phyloP scores from a whole-genome alignment of 2,329 filamentous ascomycete genomes.

The Talaromyces piceae region DNA sequence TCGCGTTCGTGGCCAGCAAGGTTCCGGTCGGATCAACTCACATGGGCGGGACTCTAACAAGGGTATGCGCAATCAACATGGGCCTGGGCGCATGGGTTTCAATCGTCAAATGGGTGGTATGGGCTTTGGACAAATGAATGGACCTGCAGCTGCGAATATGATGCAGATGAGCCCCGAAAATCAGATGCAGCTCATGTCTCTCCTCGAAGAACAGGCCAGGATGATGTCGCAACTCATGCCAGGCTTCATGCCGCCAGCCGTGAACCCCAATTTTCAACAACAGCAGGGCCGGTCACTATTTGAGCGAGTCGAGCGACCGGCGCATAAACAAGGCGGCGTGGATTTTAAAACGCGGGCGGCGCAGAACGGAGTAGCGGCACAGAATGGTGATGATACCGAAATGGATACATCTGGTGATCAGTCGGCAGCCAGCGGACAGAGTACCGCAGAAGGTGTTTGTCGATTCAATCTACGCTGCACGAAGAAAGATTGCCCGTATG shows the following conservation, averaged over 20 bases:
- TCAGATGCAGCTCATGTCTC: conserved; percentile 65
- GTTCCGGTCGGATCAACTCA: conserved; percentile 72
- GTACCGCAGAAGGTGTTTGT: conserved; percentile 64
- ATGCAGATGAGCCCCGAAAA: conserved; percentile 57
- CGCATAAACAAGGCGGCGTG: conserved; percentile 46
- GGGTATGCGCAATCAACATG: conserved; percentile 55
- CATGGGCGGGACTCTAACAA: conserved; percentile 64
- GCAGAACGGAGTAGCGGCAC: conserved; percentile 20
- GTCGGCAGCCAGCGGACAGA: conserved; percentile 32
- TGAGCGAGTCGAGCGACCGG: conserved; percentile 55
- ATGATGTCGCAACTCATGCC: conserved; percentile 71
- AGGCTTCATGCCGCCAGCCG: conserved; percentile 46
- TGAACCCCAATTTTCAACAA: conserved; percentile 48
- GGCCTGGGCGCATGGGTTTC: conserved; percentile 37
- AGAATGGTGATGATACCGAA: conserved; percentile 18
- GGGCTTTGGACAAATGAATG: conserved; percentile 28
- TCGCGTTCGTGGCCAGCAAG: conserved; percentile 64
- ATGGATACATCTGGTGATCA: conserved; percentile 35
- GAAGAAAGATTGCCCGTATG: conserved; percentile 84
- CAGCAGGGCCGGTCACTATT: conserved; percentile 58
- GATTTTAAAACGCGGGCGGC: conserved; percentile 44
- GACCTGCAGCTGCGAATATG: conserved; percentile 36
- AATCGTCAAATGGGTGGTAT: conserved; percentile 42
- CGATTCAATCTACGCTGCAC: conserved; percentile 84
- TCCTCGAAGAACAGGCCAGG: conserved; percentile 79